These are phyloP conservation scores for Lepiota venenata DNA, from an alignment of 768 basidiomycete genomes.

Conservation along the genomic window DNA sequence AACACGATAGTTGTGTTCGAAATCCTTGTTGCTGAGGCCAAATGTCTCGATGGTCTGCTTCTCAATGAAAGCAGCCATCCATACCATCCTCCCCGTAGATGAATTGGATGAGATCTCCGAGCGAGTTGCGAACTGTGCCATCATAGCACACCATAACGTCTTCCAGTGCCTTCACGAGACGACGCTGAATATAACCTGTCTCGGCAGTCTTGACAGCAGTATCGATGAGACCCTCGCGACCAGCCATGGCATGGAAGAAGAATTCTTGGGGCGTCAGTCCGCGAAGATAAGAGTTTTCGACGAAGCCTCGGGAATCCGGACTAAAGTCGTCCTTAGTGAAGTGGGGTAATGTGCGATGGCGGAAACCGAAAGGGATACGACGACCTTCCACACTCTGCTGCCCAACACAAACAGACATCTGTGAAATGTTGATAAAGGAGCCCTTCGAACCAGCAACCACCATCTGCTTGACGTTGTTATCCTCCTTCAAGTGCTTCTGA, in stretches of 20 bases:
- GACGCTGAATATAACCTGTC: slow-evolving; percentile 98
- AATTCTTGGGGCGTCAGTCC: slow-evolving; percentile 97
- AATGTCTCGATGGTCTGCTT: slow-evolving; percentile 92
- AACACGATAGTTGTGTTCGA: slow-evolving; percentile 92
- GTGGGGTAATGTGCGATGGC: slow-evolving; percentile 93
- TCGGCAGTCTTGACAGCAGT: slow-evolving; percentile 99
- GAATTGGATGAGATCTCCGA: slow-evolving; percentile 95
- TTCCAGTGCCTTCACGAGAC: slow-evolving; percentile 96
- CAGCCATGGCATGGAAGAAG: slow-evolving; percentile 99
- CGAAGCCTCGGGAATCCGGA: slow-evolving; percentile 96
- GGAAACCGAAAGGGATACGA: slow-evolving; percentile 98
- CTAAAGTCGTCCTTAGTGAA: slow-evolving; percentile 99
- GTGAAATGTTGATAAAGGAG: slow-evolving; percentile 99
- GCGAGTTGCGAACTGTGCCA: slow-evolving; percentile 95
- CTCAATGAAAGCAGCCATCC: slow-evolving; percentile 97
- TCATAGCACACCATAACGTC: slow-evolving; percentile 98
- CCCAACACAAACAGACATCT: slow-evolving; percentile 99
- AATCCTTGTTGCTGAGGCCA: slow-evolving; percentile 73
- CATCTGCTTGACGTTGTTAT: slow-evolving; percentile 99
- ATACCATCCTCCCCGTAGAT: slow-evolving; percentile 98
- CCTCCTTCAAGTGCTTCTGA: slow-evolving; percentile 96
- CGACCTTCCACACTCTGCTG: slow-evolving; percentile 98
- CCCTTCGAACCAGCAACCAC: slow-evolving; percentile 98
- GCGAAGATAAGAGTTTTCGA: slow-evolving; percentile 97
- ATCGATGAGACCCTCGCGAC: slow-evolving; percentile 98